phyloP scores from a whole-genome alignment of 176 grass and related monocot species.

The Dendrocalamus sinicus region DNA sequence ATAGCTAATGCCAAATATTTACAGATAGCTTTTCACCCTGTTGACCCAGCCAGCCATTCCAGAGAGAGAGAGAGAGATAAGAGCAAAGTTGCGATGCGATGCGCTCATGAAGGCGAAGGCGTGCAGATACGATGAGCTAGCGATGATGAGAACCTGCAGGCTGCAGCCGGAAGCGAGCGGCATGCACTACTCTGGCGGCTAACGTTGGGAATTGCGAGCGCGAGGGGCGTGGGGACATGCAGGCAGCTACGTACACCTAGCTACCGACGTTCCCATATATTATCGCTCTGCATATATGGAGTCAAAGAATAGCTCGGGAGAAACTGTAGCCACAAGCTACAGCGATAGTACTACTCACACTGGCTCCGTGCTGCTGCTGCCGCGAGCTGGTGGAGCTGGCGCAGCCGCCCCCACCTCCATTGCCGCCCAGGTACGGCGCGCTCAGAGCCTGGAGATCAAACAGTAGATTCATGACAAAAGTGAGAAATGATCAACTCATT shows the following conservation, averaged over 20 bases:
- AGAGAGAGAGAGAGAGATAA: not conserved
- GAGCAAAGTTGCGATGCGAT: not conserved
- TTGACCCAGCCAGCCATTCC: slow-evolving; percentile 22
- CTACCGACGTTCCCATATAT: too few species aligned
- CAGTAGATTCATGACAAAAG: not conserved
- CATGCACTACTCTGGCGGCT: slow-evolving; percentile 26
- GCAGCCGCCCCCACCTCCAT: slow-evolving; percentile 44
- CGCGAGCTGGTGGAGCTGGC: slow-evolving; percentile 28
- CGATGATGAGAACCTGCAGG: slow-evolving; percentile 32
- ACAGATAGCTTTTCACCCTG: slow-evolving; percentile 27
- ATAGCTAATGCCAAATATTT: not conserved
- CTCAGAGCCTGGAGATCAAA: slow-evolving; percentile 75
- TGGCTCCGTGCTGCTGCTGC: slow-evolving; percentile 20
- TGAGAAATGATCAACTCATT: not conserved
- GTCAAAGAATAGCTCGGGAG: not conserved
- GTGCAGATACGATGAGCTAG: slow-evolving; percentile 41
- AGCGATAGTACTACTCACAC: slow-evolving; percentile 32
- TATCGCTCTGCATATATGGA: not conserved
- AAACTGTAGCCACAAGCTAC: slow-evolving; percentile 15
- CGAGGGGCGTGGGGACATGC: not conserved
- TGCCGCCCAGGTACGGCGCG: slow-evolving; percentile 71
- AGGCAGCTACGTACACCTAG: not conserved
- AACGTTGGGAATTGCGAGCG: slow-evolving; percentile 55
- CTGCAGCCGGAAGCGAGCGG: slow-evolving; percentile 8
- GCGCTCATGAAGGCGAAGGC: slow-evolving; percentile 45